Evolutionary conservation across 768 basidiomycete species (phyloP).

Genomic region (Pseudohyphozyma bogoriensis): DNA sequence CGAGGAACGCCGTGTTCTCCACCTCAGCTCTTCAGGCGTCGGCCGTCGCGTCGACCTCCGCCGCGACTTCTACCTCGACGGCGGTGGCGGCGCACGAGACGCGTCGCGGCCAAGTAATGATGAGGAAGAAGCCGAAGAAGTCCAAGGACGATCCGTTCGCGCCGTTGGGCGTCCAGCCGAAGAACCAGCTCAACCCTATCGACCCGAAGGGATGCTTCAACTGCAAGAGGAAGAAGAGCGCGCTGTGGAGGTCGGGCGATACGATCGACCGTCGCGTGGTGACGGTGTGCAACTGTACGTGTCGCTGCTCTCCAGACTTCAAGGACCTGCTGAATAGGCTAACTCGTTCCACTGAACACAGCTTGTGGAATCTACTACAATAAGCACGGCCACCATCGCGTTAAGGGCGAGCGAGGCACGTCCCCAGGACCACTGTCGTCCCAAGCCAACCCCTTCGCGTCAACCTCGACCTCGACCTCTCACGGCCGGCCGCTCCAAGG

Average conservation of each 20-base stretch:
- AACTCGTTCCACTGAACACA: not conserved
- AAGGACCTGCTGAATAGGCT: too few relatives aligned
- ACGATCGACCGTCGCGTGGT: not conserved
- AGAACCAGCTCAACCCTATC: conserved; percentile 21
- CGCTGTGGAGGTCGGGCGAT: conserved; percentile 12
- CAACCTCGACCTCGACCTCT: not conserved
- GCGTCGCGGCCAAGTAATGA: not conserved
- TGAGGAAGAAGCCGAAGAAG: not conserved
- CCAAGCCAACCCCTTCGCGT: not conserved
- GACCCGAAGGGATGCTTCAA: conserved; percentile 18
- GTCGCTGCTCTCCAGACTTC: too few relatives aligned
- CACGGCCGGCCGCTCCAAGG: conserved; percentile 19
- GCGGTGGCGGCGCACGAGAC: not conserved
- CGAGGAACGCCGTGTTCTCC: not conserved
- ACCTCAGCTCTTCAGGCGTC: not conserved
- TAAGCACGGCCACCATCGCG: conserved; percentile 28
- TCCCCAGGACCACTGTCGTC: not conserved
- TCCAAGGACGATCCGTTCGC: not conserved
- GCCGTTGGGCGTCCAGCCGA: not conserved
- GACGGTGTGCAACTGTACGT: conserved; percentile 23
- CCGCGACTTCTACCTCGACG: not conserved
- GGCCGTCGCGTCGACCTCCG: not conserved
- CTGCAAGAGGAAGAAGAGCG: conserved; percentile 27
- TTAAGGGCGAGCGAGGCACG: conserved; percentile 8
- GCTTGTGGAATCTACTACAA: conserved; percentile 30